phyloP scores from a whole-genome alignment of 2,329 filamentous ascomycete genomes.

The Eutypa lata region DNA sequence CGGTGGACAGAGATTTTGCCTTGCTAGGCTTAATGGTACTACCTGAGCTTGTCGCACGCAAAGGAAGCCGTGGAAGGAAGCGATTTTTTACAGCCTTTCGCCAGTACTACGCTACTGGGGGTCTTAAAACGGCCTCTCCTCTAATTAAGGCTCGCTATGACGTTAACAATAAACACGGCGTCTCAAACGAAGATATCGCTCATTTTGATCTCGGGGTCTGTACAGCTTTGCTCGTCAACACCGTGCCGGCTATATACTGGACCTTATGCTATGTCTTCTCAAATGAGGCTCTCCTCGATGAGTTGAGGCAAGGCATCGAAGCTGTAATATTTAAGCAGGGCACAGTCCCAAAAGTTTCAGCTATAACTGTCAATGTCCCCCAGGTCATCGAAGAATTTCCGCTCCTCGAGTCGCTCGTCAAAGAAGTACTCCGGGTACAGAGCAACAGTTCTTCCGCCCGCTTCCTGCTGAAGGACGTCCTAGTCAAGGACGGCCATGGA shows the following conservation, averaged over 20 bases:
- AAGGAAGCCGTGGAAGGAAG: neutral
- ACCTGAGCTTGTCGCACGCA: neutral
- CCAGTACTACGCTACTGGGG: neutral
- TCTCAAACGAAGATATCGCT: neutral
- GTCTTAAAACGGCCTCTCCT: neutral
- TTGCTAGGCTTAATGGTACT: neutral
- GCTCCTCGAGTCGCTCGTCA: neutral
- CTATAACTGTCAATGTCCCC: neutral
- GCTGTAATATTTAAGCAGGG: neutral
- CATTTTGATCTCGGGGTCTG: neutral
- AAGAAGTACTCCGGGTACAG: neutral
- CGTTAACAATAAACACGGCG: neutral
- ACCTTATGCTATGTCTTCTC: neutral
- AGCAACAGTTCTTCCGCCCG: neutral
- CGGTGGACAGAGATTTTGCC: neutral
- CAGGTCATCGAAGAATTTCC: neutral
- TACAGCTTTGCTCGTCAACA: neutral
- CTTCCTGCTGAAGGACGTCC: neutral
- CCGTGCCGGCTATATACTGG: neutral
- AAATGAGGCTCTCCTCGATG: neutral
- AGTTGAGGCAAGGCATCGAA: neutral
- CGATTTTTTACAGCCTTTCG: neutral
- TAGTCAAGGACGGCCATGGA: neutral
- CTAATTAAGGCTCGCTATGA: neutral
- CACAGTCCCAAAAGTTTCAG: too few relatives aligned